Base-by-base conservation (phyloP, 1,284 basidiomycete genomes). In the Leccinum angustisporum region DNA sequence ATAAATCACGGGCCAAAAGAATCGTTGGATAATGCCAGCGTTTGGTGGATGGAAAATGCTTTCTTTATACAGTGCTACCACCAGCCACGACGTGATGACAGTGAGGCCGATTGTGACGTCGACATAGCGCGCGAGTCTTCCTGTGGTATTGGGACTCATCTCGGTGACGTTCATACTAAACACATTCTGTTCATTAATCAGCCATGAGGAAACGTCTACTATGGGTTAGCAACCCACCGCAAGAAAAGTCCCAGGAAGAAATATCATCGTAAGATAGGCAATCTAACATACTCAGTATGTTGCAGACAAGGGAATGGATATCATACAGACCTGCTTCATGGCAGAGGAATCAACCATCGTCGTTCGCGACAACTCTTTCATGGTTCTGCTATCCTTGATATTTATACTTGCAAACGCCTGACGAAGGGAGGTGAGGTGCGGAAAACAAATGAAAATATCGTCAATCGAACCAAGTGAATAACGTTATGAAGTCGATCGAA, bases 381-480 rank as follows among this genome's bases (percentile, higher is more conserved):
- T 83, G 16, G 72, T 65, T 62, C 70, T 73, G 68, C 81, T 83
- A 55, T 85, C 83, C 18, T 71, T 65, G 14, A 85, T 80, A 57
- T 79, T 83, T 7, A 83, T 77, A 58, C 72, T 81, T 59, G 79
- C 82, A 63, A 83, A 83, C 0, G 78, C 80, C 82, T 85, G 34
- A 46, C 52, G 16, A 59, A 31, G 5, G 21, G 16, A 8, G 5
- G 30, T 65, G 11, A 61, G 55, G 21, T 34, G 48, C 31, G 10
- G 11, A 54, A 11, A n/a, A 52, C 1, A 52, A 43, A 38, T 53
- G 10, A n/a, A 50, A 18, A 27, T 21, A 14, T 11, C 9, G 30
- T 27, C 21, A 5, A 33, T 34, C 36, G 50, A 61, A 71, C 69
- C 67, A 86, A 68, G 60, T 80, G 75, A 76, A 84, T 84, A 25